A percentile compares a stretch with the other conserved stretches of the same genome.
These are phyloP conservation scores for Tanozyma kutaoensis DNA, from an alignment of 805 yeast genomes.

Conservation along the genomic window DNA sequence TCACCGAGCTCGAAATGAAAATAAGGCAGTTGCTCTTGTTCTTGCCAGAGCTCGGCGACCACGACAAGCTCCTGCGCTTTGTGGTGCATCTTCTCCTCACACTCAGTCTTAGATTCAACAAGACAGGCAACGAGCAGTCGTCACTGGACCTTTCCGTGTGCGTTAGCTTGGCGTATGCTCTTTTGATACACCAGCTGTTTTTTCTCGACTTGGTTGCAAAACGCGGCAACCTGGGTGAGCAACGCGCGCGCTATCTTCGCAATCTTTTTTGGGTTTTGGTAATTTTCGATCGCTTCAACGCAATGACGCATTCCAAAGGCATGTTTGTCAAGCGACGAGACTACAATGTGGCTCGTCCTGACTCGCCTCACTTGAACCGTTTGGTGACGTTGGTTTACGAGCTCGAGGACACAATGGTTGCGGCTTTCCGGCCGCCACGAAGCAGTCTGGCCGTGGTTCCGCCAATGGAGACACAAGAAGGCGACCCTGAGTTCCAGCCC, in stretches of 20 bases:
- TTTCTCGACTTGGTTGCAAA: conserved; percentile 4
- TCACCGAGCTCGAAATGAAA: conserved; percentile 15
- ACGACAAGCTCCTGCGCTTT: conserved; percentile 12
- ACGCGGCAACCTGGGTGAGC: conserved; percentile 4
- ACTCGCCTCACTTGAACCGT: conserved; percentile 11
- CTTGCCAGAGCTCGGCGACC: conserved; percentile 18
- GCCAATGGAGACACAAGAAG: conserved; percentile 2
- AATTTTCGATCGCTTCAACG: conserved; percentile 19
- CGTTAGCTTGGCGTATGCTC: conserved; percentile 11
- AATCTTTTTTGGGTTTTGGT: conserved; percentile 22
- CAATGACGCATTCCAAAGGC: conserved; percentile 25
- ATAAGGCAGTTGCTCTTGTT: conserved; percentile 17
- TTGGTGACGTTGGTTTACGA: conserved; percentile 15
- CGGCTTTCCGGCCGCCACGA: conserved; percentile 21
- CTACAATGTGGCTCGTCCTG: conserved; percentile 18
- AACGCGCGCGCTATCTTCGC: conserved; percentile 4
- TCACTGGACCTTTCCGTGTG: conserved; percentile 18
- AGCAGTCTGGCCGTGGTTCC: conserved; percentile 2
- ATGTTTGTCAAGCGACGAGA: conserved; percentile 23
- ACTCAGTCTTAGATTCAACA: conserved; percentile 12
- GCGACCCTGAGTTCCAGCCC: conserved; percentile 6
- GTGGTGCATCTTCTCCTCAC: conserved; percentile 12
- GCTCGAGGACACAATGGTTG: conserved; percentile 20
- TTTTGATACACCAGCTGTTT: conserved; percentile 13
- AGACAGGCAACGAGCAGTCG: conserved; percentile 15